Conservation (phyloP, 2,329 filamentous ascomycete genomes). For the Incumbomyces lentus region DNA sequence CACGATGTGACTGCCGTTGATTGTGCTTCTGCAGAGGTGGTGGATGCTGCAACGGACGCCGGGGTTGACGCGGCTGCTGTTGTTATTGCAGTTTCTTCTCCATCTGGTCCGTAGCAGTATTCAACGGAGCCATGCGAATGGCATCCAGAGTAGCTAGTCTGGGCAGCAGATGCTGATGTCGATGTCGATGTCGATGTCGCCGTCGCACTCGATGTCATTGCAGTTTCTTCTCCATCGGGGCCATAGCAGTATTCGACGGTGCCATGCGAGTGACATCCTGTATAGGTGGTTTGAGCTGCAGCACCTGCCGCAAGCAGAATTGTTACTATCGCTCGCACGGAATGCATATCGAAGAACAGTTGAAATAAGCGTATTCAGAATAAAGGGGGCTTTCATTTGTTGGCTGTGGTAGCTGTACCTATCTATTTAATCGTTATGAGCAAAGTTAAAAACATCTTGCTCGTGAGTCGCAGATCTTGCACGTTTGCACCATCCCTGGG, state of each 20-base stretch:
- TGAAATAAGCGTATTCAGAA: no score
- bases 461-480: no score
- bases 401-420: no score
- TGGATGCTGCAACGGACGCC: constrained; percentile 17
- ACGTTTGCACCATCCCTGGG: no score
- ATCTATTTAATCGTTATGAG: no score
- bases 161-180: background rate
- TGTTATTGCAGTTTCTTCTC: constrained; percentile 21
- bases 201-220: no score
- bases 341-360: no score
- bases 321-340: no score
- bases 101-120: constrained; percentile 24
- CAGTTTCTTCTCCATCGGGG: background rate
- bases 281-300: constrained; percentile 15
- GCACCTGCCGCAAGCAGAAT: background rate
- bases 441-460: no score
- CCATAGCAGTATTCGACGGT: constrained; percentile 24
- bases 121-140: constrained; percentile 25
- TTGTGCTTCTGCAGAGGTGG: constrained; percentile 24
- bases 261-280: constrained; percentile 26
- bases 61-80: constrained; percentile 14
- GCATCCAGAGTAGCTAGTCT: constrained; percentile 23
- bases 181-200: background rate
- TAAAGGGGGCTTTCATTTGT: no score
- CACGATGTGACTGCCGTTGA: constrained; percentile 44